These are phyloP conservation scores for Anaeromyces robustus DNA, from an alignment of 192 early-diverging fungal species.

Conservation along the genomic window DNA sequence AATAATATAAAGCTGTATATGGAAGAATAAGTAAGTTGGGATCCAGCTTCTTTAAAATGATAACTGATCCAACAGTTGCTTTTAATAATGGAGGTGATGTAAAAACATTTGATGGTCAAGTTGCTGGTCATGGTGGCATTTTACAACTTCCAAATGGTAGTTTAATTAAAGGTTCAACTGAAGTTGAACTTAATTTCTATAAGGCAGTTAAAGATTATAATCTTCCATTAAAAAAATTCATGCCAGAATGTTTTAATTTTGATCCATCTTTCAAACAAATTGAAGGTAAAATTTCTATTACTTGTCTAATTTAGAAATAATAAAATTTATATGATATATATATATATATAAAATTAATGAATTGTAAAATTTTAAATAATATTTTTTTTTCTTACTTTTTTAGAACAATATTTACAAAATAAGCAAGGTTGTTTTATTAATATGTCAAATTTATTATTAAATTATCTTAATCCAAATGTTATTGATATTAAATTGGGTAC, in stretches of 20 bases:
- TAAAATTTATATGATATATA: no score
- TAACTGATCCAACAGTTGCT: background rate
- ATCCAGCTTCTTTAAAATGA: background rate
- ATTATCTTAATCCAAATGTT: slow-evolving; percentile 58
- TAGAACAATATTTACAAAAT: background rate
- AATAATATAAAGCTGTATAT: background rate
- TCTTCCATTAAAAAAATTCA: background rate
- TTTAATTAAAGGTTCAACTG: slow-evolving; percentile 51
- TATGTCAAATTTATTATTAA: slow-evolving; percentile 58
- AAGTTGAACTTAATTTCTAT: slow-evolving; percentile 60
- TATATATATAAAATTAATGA: no score
- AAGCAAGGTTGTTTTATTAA: slow-evolving; percentile 19
- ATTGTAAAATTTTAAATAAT: no score
- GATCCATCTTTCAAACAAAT: background rate
- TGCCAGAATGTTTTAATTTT: background rate
- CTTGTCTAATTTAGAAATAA: no score
- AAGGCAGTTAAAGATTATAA: slow-evolving; percentile 14
- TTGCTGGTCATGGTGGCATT: slow-evolving; percentile 64
- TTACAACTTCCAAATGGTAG: slow-evolving; percentile 40
- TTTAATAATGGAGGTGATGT: background rate
- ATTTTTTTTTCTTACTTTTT: no score
- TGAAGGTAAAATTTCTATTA: no score
- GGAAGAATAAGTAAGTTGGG: background rate
- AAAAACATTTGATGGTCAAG: slow-evolving; percentile 42
- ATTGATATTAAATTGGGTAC: slow-evolving; percentile 80